Evolutionary conservation across 225 moss, liverwort and hornwort species (phyloP), one percentile per base, ranked within the genome.

Genomic region (Marchantia polymorpha): DNA sequence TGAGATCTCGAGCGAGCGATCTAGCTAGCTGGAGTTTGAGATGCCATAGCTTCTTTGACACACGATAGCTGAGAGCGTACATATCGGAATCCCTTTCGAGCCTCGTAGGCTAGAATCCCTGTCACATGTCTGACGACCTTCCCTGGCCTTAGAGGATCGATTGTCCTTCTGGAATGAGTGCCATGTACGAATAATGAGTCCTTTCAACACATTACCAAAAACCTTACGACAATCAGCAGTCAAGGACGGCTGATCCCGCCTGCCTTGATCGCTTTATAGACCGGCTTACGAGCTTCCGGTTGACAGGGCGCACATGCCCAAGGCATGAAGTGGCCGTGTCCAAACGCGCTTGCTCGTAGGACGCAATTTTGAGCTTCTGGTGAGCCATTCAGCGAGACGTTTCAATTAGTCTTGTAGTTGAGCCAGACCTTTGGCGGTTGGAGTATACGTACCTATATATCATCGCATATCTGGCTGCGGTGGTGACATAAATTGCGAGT

Each of bases 291-390:
- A 23, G 71, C 39, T 5, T 2, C 5, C 5, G 39, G 5, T 39
- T 39, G 39, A 39, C 39, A 5, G 39, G 39, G 39, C 39, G 39
- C 39, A 39, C 39, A 39, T 39, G 39, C 39, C 2, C 39, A 51
- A 51, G 50, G 12, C 12, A 15, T 22, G 8, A n/a, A 12, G n/a
- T n/a, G 50, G 10, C 2, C 68, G 39, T 51, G 22, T 53, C 73
- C 54, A 7, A n/a, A 74, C 26, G 23, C 54, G 51, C 73, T 73
- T 74, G 51, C 73, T 73, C 55, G 73, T 54, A 27, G 15, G 54
- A 25, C 27, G 6, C 26, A 74, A 27, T 74, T 74, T 54, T 74
- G 73, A 55, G 16, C 52, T 29, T 30, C 73, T 29, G 14, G 54
- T 53, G 55, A 74, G 22, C 54, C 50, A 13, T 53, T 27, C 12